These are phyloP conservation scores for Taiwanofungus camphoratus DNA, from an alignment of 1,284 basidiomycete species.

Conservation along the genomic window DNA sequence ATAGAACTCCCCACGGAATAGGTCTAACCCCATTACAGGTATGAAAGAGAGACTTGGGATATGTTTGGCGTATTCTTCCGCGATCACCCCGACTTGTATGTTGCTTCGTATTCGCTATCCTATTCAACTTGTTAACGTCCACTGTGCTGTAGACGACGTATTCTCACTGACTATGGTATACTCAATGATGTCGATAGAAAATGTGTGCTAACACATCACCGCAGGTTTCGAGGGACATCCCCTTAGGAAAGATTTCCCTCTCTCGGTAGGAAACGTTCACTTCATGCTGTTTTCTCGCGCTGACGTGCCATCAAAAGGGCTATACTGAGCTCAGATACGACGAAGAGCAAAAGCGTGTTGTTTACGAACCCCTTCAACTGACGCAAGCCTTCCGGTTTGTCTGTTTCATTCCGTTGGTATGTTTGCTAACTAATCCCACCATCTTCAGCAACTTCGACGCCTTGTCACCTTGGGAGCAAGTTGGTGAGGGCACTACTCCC, in stretches of 20 bases:
- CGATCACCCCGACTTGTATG: slow-evolving; percentile 89
- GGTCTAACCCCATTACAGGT: slow-evolving; percentile 42
- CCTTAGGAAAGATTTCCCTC: slow-evolving; percentile 94
- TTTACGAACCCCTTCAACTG: slow-evolving; percentile 96
- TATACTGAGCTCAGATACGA: slow-evolving; percentile 98
- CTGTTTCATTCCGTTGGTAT: slow-evolving; percentile 2
- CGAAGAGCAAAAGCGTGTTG: slow-evolving; percentile 97
- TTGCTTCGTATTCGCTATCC: slow-evolving; percentile 8
- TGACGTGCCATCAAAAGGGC: slow-evolving; percentile 44
- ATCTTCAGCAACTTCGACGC: slow-evolving; percentile 84
- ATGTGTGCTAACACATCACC: slow-evolving; percentile 11
- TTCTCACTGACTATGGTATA: slow-evolving; percentile 95
- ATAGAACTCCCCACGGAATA: no score
- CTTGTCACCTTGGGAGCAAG: slow-evolving; percentile 95
- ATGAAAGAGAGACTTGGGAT: slow-evolving; percentile 98
- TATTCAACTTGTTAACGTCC: slow-evolving; percentile 6
- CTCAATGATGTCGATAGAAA: slow-evolving; percentile 8
- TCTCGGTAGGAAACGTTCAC: slow-evolving; percentile 59
- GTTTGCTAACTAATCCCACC: slow-evolving; percentile 6
- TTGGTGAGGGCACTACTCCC: slow-evolving; percentile 78
- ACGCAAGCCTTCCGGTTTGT: slow-evolving; percentile 94
- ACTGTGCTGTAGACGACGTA: slow-evolving; percentile 71
- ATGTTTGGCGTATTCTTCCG: slow-evolving; percentile 97
- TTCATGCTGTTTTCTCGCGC: slow-evolving; percentile 4
- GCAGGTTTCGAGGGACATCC: slow-evolving; percentile 97